Base-by-base conservation (phyloP, 345 rosid genomes). In the Erodium maritimum region DNA sequence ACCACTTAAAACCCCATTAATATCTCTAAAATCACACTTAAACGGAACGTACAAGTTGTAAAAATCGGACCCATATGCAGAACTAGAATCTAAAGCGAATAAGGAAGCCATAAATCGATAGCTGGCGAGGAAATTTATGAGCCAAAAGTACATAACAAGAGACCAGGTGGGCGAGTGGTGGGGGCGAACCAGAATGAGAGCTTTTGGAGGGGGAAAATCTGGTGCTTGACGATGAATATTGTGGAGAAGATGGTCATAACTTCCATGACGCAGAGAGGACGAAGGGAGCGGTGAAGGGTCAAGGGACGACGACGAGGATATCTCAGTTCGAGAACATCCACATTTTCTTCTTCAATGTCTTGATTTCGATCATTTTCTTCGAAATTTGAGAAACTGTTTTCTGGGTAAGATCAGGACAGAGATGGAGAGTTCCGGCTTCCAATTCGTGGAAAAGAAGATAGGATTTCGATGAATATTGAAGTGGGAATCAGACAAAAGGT, bases 121-220 rank as follows among this genome's bases (percentile, higher is more conserved):
- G 59, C 56, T 18, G 21, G 45, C 12, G 19, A 21, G 4, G 6
- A 45, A 17, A 20, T 14, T 19, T 65, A 79, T 0, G 74, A 64
- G 50, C 75, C 67, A 54, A 54, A 67, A 55, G 67, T 56, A 57
- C 24, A 60, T 55, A 24, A 65, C 61, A 54, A 53, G 3, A 71
- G 67, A 69, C 87, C 84, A 0, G 94, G 89, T 0, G 94, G 94
- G 46, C 84, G 87, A 54, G 76, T 81, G 34, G 87, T 79, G 51
- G 84, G 87, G 23, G 87, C 87, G 48, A 83, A 86, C 89, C 89
- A 81, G 65, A 81, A 81, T 22, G 94, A 86, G 55, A 81, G 81
- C 69, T 71, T 77, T 64, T 77, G 83, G 23, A 76, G 78, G 48
- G 75, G 78, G 71, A 81, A 83, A 61, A 71, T 81, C 62, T 63